A percentile compares a stretch with the other conserved stretches of the same genome.
phyloP scores from a whole-genome alignment of 768 basidiomycete genomes.

The Suillus clintonianus region DNA sequence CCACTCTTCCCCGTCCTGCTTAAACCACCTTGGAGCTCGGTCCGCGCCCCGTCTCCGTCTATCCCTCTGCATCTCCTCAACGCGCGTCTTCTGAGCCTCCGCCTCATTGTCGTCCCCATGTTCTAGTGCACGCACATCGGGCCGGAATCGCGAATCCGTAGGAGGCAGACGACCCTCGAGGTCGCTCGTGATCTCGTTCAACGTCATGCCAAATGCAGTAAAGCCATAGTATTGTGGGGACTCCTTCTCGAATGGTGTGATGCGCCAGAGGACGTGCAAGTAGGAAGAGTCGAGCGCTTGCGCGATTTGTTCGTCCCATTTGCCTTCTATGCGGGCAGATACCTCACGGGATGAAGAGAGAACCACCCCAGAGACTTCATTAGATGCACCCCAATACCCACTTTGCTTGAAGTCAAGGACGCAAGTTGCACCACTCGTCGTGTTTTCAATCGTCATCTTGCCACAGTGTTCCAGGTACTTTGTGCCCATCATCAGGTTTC shows the following conservation, averaged over 20 bases:
- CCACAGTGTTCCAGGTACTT: slow-evolving; percentile 90
- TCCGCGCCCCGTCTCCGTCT: slow-evolving; percentile 65
- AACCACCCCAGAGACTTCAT: slow-evolving; percentile 67
- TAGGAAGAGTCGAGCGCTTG: slow-evolving; percentile 66
- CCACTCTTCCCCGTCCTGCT: slow-evolving; percentile 70
- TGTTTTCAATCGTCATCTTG: slow-evolving; percentile 74
- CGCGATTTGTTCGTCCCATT: slow-evolving; percentile 86
- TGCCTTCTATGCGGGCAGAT: slow-evolving; percentile 74
- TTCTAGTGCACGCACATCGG: slow-evolving; percentile 83
- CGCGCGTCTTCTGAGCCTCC: slow-evolving; percentile 67
- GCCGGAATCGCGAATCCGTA: slow-evolving; percentile 81
- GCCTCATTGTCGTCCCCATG: slow-evolving; percentile 71
- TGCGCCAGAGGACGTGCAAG: slow-evolving; percentile 78
- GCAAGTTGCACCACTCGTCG: slow-evolving; percentile 54
- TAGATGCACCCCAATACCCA: slow-evolving; percentile 80
- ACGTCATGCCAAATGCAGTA: slow-evolving; percentile 73
- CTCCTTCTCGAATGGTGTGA: slow-evolving; percentile 71
- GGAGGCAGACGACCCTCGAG: slow-evolving; percentile 64
- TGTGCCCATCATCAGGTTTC: slow-evolving; percentile 87
- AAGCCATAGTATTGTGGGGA: slow-evolving; percentile 79
- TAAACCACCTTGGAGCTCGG: slow-evolving; percentile 73
- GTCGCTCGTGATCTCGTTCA: slow-evolving; percentile 79
- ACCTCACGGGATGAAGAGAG: slow-evolving; percentile 53
- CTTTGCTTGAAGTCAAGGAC: slow-evolving; percentile 84
- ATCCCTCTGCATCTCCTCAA: slow-evolving; percentile 79